Evolutionary conservation across 179 eudicot genomes (phyloP).

Genomic region (Heliamphora ciliata): DNA sequence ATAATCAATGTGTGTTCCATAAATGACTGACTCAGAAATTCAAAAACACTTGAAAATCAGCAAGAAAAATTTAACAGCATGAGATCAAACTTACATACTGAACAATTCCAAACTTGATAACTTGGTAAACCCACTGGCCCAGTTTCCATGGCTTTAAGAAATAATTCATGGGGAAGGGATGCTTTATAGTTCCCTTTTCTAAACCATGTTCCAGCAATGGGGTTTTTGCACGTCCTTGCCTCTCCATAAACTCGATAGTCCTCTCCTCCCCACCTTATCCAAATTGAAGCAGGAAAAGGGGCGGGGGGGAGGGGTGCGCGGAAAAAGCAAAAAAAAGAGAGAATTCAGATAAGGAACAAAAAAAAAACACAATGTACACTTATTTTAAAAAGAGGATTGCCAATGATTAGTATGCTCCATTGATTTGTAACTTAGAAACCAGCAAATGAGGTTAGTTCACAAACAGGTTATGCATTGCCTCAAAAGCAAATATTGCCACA

Average conservation of each 20-base stretch:
- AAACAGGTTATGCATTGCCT: slow-evolving; percentile 6
- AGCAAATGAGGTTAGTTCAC: not conserved
- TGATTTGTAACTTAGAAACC: not conserved
- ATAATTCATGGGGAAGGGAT: slow-evolving; percentile 82
- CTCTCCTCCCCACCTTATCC: slow-evolving; percentile 81
- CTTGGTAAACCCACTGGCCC: slow-evolving; percentile 80
- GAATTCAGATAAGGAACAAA: not conserved
- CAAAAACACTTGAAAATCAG: not conserved
- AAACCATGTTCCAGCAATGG: slow-evolving; percentile 69
- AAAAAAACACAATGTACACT: not conserved
- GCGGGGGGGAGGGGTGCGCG: not conserved
- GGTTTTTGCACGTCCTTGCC: slow-evolving; percentile 73
- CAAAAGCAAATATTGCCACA: not conserved
- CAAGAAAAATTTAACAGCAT: not conserved
- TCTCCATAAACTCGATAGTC: slow-evolving; percentile 74
- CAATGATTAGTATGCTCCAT: not conserved
- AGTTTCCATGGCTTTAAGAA: slow-evolving; percentile 85
- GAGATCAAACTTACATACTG: slow-evolving; percentile 74
- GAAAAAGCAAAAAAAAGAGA: not conserved
- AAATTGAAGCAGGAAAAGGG: slow-evolving; percentile 15
- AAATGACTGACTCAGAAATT: slow-evolving; percentile 9
- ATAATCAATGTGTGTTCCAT: slow-evolving; percentile 12
- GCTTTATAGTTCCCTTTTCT: slow-evolving; percentile 72
- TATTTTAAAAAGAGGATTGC: not conserved
- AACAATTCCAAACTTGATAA: slow-evolving; percentile 88